Evolutionary conservation across 129 eudicot species (phyloP).

Genomic region (Helianthus annuus): DNA sequence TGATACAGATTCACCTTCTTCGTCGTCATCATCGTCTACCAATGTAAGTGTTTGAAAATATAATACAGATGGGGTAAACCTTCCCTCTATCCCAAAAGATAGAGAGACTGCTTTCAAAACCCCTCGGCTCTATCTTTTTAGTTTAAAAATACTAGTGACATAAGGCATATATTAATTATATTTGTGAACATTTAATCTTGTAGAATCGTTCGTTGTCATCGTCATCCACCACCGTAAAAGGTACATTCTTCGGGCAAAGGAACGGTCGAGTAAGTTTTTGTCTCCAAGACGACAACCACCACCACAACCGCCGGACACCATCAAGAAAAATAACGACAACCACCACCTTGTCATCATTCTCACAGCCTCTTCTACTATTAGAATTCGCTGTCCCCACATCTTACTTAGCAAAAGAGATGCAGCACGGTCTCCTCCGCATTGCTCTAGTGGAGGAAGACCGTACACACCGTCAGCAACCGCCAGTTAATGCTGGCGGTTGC

Average conservation of each 20-base stretch:
- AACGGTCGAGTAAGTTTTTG: slow-evolving; percentile 43
- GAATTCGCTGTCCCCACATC: slow-evolving; percentile 40
- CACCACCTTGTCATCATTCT: slow-evolving; percentile 24
- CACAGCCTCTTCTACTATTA: slow-evolving; percentile 37
- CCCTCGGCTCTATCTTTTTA: no score
- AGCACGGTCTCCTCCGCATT: slow-evolving; percentile 46
- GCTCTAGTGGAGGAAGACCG: slow-evolving; percentile 36
- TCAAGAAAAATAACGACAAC: slow-evolving; percentile 27
- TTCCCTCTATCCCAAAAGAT: no score
- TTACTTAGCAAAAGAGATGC: slow-evolving; percentile 42
- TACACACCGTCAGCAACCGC: slow-evolving; percentile 21
- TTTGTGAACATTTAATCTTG: not conserved
- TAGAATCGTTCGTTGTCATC: slow-evolving; percentile 35
- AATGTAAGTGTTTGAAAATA: slow-evolving; percentile 11
- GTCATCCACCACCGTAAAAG: slow-evolving; percentile 38
- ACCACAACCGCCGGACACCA: slow-evolving; percentile 31
- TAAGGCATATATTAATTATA: not conserved
- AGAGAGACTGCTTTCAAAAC: no score
- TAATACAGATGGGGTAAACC: no score
- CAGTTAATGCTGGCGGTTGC: slow-evolving; percentile 12
- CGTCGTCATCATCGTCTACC: slow-evolving; percentile 13
- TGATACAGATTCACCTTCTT: slow-evolving; percentile 33
- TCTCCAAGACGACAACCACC: slow-evolving; percentile 39
- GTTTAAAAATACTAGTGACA: not conserved
- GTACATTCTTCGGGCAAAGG: slow-evolving; percentile 41